Evolutionary conservation across 2,329 filamentous ascomycete species (phyloP), one percentile per base, ranked within the genome.

Genomic region (Fusarium floridanum): DNA sequence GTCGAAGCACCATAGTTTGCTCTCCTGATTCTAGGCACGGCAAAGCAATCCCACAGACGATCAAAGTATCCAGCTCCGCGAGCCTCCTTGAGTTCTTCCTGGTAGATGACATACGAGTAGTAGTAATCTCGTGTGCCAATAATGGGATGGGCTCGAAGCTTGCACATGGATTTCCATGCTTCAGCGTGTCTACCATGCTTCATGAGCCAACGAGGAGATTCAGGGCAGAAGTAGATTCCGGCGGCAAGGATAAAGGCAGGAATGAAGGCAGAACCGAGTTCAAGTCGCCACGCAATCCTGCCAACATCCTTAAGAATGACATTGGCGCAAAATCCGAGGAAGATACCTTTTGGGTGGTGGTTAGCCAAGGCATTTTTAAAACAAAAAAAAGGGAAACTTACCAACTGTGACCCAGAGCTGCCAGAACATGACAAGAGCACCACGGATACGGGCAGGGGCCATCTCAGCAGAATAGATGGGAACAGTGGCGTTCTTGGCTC

Each of bases 381-480:
- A 29, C 32, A 24, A 7, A 17, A 7, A 17, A 24, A 27, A 5
- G n/a, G 16, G 6, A 20, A 6, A 24, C 70, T 22, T 34, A 71
- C 70, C 70, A 14, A 60, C 62, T 39, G 36, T 39, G 56, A 82
- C 80, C 79, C 81, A 83, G 10, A 83, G 77, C 70, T 83, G 87
- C 93, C 93, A 96, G 74, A 91, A 92, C 93, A 96, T 95, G 74
- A 95, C 93, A 4, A 96, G 85, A 12, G 91, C 93, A 72, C 93
- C 92, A 74, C 92, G 88, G 61, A 94, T 90, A 1, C 85, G 79
- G 1, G 92, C 89, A 0, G 93, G 92, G 0, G 91, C 88, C 69
- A 90, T 93, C 79, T 95, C 93, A 2, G 93, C 92, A 0, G 92
- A 91, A 77, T 93, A 95, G 45, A 95, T 91, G 0, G 93, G 93